phyloP scores from a whole-genome alignment of 495 filamentous ascomycete genomes.

The Mytilinidion resinicola region DNA sequence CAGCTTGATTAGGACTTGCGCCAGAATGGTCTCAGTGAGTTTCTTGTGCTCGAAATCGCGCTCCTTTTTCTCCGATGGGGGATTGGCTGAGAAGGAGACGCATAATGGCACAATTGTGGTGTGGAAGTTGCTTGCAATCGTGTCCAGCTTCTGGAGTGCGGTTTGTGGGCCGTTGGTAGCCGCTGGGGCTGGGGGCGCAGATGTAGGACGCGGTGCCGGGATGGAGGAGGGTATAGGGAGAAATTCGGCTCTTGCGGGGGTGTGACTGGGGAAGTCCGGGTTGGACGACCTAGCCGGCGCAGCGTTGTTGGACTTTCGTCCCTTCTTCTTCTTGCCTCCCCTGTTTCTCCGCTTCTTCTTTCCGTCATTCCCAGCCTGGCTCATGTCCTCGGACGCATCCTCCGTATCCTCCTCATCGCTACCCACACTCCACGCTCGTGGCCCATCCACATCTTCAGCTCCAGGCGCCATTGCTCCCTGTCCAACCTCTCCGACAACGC shows the following conservation, averaged over 20 bases:
- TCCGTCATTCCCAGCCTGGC: constrained; percentile 3
- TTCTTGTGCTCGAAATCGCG: constrained; percentile 71
- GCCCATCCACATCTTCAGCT: constrained; percentile 15
- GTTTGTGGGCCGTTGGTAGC: constrained; percentile 42
- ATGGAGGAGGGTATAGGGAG: constrained; percentile 31
- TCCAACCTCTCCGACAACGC: constrained; percentile 48
- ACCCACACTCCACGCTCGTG: constrained; percentile 36
- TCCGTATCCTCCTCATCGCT: constrained; percentile 43
- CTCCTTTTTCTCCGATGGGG: constrained; percentile 66
- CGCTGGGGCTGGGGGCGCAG: constrained; percentile 18
- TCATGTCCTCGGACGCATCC: constrained; percentile 9
- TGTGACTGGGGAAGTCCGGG: constrained; percentile 26
- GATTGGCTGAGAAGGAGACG: constrained; percentile 53
- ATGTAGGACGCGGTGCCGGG: constrained; percentile 40
- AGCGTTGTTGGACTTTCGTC: constrained; percentile 8
- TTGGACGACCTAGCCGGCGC: constrained; percentile 23
- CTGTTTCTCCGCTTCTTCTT: constrained; percentile 23
- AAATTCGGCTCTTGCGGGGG: constrained; percentile 10
- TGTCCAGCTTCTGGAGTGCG: constrained; percentile 64
- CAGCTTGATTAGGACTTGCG: constrained; percentile 65
- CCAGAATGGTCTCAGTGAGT: constrained; percentile 75
- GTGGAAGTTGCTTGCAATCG: constrained; percentile 60
- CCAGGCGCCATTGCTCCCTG: constrained; percentile 17
- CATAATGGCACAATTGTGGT: constrained; percentile 61
- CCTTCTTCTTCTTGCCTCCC: constrained; percentile 22